Conservation (phyloP, 164 flowering plant genomes). For the Piper longum region DNA sequence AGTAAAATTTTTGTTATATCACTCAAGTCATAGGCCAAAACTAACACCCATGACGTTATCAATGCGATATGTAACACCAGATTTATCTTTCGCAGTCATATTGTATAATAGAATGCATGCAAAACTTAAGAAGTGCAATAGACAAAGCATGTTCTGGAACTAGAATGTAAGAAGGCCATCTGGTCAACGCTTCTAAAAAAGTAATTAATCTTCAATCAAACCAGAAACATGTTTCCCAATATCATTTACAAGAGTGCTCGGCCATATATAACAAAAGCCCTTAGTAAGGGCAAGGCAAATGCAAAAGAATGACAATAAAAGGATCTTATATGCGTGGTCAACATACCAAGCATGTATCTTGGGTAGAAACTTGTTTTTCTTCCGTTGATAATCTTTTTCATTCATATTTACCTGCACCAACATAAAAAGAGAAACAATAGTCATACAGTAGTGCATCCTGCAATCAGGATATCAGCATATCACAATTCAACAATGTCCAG, state of each 20-base stretch:
- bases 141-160: neutral
- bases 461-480: neutral
- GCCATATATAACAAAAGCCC: neutral
- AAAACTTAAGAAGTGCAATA: too few relatives aligned
- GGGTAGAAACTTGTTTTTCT: constrained; percentile 96
- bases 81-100: too few relatives aligned
- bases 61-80: too few relatives aligned
- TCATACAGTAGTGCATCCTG: neutral
- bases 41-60: too few relatives aligned
- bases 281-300: neutral
- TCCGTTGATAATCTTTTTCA: constrained; percentile 94
- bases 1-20: too few relatives aligned
- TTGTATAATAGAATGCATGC: too few relatives aligned
- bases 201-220: too few relatives aligned
- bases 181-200: neutral
- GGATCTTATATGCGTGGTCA: neutral
- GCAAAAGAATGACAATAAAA: neutral
- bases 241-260: too few relatives aligned
- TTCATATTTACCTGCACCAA: constrained; percentile 83
- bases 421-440: neutral
- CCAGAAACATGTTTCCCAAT: too few relatives aligned
- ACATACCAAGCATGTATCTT: constrained; percentile 98
- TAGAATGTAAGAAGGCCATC: neutral
- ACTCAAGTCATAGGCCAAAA: too few relatives aligned
- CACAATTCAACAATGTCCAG: neutral